phyloP scores from a whole-genome alignment of 768 basidiomycete species.

The Mycena haematopus region DNA sequence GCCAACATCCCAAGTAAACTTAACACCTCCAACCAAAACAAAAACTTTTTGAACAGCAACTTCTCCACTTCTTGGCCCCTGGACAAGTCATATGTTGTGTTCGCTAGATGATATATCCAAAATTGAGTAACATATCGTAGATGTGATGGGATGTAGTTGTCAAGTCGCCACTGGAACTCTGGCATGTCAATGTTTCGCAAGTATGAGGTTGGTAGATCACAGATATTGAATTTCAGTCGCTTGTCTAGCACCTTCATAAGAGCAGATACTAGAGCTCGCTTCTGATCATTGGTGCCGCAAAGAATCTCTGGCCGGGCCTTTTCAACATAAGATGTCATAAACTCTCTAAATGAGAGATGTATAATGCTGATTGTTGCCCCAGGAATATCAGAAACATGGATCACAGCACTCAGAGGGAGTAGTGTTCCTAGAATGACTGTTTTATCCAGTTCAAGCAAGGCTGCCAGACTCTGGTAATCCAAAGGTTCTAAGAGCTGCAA shows the following conservation, averaged over 20 bases:
- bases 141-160: background rate
- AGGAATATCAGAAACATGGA: background rate
- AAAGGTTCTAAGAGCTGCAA: background rate
- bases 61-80: background rate
- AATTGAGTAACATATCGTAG: slow-evolving; percentile 1
- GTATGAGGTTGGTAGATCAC: background rate
- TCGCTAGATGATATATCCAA: slow-evolving; percentile 5
- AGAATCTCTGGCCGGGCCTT: background rate
- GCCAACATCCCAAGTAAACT: background rate
- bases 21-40: slow-evolving; percentile 20
- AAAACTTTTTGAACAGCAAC: background rate
- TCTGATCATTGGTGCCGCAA: background rate
- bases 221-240: slow-evolving; percentile 5
- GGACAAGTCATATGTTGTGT: background rate
- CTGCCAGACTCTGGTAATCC: background rate
- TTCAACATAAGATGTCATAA: background rate
- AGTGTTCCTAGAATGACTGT: background rate
- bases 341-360: slow-evolving; percentile 15
- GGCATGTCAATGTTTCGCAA: background rate
- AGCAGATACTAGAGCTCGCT: background rate
- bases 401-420: slow-evolving; percentile 7
- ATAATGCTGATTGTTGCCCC: background rate
- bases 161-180: background rate
- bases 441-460: background rate
- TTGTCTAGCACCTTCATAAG: background rate